These are phyloP conservation scores for Boletus semigastroideus DNA, from an alignment of 1,284 basidiomycete species.

Conservation along the genomic window DNA sequence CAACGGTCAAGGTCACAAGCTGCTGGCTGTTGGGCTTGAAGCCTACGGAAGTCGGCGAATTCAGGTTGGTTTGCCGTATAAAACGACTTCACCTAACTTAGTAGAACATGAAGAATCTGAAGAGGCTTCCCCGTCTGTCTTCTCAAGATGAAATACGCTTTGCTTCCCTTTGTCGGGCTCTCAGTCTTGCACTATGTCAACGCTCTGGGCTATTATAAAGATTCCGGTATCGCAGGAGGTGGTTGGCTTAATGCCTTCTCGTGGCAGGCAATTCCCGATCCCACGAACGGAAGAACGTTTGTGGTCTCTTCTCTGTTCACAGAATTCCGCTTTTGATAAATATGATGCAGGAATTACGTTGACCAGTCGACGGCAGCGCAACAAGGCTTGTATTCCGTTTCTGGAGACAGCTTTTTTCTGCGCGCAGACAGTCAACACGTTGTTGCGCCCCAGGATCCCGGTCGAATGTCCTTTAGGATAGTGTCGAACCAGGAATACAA, in stretches of 20 bases:
- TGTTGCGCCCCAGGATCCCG: conserved; percentile 31
- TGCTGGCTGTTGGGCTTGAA: too few relatives aligned
- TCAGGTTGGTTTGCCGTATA: too few relatives aligned
- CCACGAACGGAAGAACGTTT: conserved; percentile 49
- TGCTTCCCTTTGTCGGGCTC: conserved; percentile 10
- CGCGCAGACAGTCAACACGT: conserved; percentile 35
- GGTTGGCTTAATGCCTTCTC: conserved; percentile 43
- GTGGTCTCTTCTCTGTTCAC: conserved; percentile 4
- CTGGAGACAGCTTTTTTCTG: conserved; percentile 44
- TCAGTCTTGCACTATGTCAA: conserved; percentile 2
- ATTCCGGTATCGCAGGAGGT: conserved; percentile 40
- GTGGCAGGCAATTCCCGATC: conserved; percentile 39
- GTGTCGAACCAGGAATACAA: conserved; percentile 31
- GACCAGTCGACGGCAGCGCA: conserved; percentile 40
- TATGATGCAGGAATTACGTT: conserved; percentile 48
- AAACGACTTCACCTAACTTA: too few relatives aligned
- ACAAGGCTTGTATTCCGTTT: conserved; percentile 48
- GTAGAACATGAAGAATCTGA: too few relatives aligned
- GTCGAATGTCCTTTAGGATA: conserved; percentile 39
- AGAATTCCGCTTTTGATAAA: background rate
- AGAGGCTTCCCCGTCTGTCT: too few relatives aligned
- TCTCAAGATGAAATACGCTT: conserved; percentile 10
- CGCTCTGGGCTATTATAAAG: conserved; percentile 36
- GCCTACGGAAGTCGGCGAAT: too few relatives aligned
- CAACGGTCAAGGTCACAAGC: too few relatives aligned